phyloP scores from a whole-genome alignment of 2,329 filamentous ascomycete species.

The Colletotrichum karsti region DNA sequence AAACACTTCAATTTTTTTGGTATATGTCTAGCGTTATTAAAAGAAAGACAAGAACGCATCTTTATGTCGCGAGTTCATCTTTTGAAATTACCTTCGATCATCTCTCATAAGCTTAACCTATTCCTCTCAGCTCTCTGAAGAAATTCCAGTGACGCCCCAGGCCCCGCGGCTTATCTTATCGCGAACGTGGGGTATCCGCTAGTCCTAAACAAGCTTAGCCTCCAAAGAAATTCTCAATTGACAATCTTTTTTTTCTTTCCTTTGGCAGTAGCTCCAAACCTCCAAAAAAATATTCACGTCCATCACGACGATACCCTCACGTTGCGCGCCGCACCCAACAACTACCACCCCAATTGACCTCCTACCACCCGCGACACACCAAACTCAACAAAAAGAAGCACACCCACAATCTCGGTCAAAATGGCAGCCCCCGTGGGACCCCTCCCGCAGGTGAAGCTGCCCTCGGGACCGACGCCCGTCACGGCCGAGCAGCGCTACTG shows the following conservation, averaged over 20 bases:
- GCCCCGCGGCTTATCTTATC: conserved; percentile 30
- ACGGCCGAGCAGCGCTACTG: conserved; percentile 97
- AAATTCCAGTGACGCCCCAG: background rate
- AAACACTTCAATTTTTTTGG: no score
- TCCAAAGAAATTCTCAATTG: conserved; percentile 28
- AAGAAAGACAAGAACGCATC: no score
- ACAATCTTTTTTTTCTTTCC: conserved; percentile 27
- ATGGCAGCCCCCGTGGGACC: conserved; percentile 91
- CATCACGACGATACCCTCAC: conserved; percentile 21
- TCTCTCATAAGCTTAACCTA: background rate
- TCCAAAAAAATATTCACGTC: conserved; percentile 23
- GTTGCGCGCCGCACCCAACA: background rate
- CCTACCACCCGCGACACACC: background rate
- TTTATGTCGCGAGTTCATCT: no score
- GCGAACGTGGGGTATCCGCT: conserved; percentile 4
- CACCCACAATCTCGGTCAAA: conserved; percentile 30
- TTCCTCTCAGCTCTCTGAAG: background rate
- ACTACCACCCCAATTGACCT: background rate
- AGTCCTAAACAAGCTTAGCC: background rate
- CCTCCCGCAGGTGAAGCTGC: conserved; percentile 82
- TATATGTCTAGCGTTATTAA: no score
- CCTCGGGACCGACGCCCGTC: conserved; percentile 81
- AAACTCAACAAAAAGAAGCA: background rate
- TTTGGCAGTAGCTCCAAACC: background rate
- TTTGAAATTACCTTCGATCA: background rate